phyloP scores from a whole-genome alignment of 1,284 basidiomycete species.

The Moesziomyces antarcticus region DNA sequence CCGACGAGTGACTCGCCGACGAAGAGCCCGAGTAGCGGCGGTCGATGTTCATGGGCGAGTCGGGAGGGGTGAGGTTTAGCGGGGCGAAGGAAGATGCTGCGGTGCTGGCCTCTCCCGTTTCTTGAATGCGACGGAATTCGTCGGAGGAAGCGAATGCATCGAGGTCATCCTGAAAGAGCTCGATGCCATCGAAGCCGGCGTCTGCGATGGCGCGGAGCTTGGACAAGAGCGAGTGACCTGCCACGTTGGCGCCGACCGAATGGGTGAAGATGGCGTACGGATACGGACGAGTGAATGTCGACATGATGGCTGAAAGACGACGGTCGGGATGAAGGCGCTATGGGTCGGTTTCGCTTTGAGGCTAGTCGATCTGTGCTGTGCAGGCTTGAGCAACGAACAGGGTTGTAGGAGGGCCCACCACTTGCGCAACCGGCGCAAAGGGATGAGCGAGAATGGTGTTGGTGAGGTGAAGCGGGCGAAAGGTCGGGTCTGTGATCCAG shows the following conservation, averaged over 20 bases:
- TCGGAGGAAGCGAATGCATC: constrained; percentile 58
- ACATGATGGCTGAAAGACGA: constrained; percentile 10
- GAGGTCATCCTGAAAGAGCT: constrained; percentile 68
- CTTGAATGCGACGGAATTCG: constrained; percentile 45
- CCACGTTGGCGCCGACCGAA: constrained; percentile 47
- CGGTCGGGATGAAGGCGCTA: background rate
- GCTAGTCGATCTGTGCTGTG: no score
- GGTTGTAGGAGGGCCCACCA: no score
- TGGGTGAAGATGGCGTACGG: constrained; percentile 54
- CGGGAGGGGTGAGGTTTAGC: constrained; percentile 40
- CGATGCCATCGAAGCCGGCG: constrained; percentile 65
- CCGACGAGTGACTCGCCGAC: constrained; percentile 9
- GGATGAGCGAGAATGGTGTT: no score
- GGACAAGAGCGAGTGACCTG: constrained; percentile 59
- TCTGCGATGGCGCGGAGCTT: constrained; percentile 62
- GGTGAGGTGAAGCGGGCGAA: no score
- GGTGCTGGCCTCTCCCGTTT: constrained; percentile 6
- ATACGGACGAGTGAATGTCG: constrained; percentile 20
- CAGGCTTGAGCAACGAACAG: no score
- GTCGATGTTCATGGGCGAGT: constrained; percentile 37
- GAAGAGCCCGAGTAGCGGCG: constrained; percentile 19
- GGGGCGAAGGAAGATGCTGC: background rate
- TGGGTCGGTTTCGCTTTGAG: no score
- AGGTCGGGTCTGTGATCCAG: no score
- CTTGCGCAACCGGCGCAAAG: no score